A percentile compares a stretch with the other conserved stretches of the same genome.
phyloP scores from a whole-genome alignment of 305 asterid genomes.

The Fraxinus ornus region DNA sequence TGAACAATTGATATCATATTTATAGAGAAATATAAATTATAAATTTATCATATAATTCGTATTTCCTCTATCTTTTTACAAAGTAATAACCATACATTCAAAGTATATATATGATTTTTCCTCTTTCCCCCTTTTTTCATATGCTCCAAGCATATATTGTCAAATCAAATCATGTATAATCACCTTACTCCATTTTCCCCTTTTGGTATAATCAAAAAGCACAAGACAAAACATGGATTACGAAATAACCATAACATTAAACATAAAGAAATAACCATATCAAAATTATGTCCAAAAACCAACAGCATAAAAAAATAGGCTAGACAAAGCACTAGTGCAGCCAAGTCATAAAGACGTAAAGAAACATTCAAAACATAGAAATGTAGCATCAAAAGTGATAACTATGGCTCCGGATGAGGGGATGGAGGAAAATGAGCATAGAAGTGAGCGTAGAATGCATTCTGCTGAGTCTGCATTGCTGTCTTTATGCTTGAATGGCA shows the following conservation, averaged over 20 bases:
- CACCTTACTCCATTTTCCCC: not conserved
- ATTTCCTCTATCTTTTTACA: not conserved
- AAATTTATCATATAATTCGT: too few species aligned
- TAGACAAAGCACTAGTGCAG: not conserved
- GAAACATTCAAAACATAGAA: too few species aligned
- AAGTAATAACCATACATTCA: not conserved
- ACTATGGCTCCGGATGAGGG: not conserved
- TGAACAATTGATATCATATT: too few species aligned
- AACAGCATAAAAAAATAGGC: not conserved
- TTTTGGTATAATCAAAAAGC: not conserved
- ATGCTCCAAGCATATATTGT: not conserved
- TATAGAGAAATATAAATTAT: too few species aligned
- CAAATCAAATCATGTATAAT: not conserved
- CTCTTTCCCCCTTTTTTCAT: not conserved
- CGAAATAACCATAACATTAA: not conserved
- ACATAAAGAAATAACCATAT: not conserved
- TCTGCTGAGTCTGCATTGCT: too few species aligned
- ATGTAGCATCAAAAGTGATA: not conserved
- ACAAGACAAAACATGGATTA: not conserved
- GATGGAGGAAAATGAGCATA: not conserved
- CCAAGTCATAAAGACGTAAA: not conserved
- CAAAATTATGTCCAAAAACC: not conserved
- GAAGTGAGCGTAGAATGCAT: too few species aligned
- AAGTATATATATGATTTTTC: not conserved
- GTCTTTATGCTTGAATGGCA: too few species aligned